Conservation (phyloP, 768 basidiomycete genomes). For the Mycena galericulata region DNA sequence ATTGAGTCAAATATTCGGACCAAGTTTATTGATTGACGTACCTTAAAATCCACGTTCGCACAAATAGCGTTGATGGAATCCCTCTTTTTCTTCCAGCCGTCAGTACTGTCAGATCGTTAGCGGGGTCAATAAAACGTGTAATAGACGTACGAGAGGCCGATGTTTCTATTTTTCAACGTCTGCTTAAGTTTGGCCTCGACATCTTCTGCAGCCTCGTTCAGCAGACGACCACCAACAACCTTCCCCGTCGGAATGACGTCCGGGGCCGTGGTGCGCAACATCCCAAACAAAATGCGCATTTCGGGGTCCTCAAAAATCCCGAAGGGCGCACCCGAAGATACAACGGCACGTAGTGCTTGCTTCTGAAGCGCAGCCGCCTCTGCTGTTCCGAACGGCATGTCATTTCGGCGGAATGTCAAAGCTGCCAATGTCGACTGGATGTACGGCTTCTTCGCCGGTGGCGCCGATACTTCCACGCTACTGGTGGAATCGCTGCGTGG, state of each 20-base stretch:
- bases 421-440: background rate
- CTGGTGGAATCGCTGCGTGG: too few relatives aligned
- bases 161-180: background rate
- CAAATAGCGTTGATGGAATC: slow-evolving; percentile 10
- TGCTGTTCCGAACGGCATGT: background rate
- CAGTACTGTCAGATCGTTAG: background rate
- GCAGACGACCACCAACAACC: slow-evolving; percentile 10
- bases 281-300: slow-evolving; percentile 17
- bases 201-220: background rate
- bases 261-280: slow-evolving; percentile 13
- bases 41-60: slow-evolving; percentile 13
- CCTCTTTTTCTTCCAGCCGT: slow-evolving; percentile 9
- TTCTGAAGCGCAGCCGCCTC: background rate
- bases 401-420: slow-evolving; percentile 8
- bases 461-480: too few relatives aligned
- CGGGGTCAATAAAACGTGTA: background rate
- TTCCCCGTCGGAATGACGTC: slow-evolving; percentile 7
- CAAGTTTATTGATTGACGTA: background rate
- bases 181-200: slow-evolving; percentile 11
- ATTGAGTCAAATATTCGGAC: background rate
- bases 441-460: background rate
- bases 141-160: background rate
- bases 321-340: background rate
- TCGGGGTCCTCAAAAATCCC: slow-evolving; percentile 11
- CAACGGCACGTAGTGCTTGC: slow-evolving; percentile 16